A percentile compares a stretch with the other conserved stretches of the same genome.
These are phyloP conservation scores for Xylaria sp. DNA, from an alignment of 2,329 filamentous ascomycete genomes.

Conservation along the genomic window DNA sequence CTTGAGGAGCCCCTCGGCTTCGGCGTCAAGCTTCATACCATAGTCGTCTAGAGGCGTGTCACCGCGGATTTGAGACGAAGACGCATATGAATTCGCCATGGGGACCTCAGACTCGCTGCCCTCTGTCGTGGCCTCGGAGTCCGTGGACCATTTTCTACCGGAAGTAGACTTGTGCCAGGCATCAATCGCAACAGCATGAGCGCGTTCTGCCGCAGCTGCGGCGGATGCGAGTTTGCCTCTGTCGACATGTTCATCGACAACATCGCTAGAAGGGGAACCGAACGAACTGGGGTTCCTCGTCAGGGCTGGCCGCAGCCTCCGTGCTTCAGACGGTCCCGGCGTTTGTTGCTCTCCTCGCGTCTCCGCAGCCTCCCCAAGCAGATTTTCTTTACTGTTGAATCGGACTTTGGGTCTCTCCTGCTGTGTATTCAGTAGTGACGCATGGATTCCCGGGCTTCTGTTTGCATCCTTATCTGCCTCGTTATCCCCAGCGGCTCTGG, in stretches of 20 bases:
- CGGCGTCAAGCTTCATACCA: conserved; percentile 24
- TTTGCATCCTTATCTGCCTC: not conserved
- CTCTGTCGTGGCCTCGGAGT: conserved; percentile 32
- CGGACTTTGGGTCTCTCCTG: conserved; percentile 36
- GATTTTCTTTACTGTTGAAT: conserved; percentile 32
- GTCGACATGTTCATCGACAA: conserved; percentile 33
- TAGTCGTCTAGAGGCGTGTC: conserved; percentile 6
- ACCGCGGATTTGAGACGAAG: not conserved
- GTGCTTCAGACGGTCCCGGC: conserved; percentile 17
- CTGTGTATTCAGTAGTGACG: conserved; percentile 1
- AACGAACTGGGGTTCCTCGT: conserved; percentile 52
- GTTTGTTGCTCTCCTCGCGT: conserved; percentile 21
- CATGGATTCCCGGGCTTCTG: not conserved
- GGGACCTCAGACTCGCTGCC: conserved; percentile 28
- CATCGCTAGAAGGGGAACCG: conserved; percentile 46
- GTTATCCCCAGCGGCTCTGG: not conserved
- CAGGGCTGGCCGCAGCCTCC: conserved; percentile 53
- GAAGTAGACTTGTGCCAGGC: conserved; percentile 43
- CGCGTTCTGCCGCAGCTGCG: conserved; percentile 54
- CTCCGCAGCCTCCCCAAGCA: conserved; percentile 15
- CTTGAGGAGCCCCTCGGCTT: conserved; percentile 39
- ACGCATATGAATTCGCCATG: conserved; percentile 10
- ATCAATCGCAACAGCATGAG: conserved; percentile 52
- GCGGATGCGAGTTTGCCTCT: conserved; percentile 42
- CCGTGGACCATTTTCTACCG: conserved; percentile 41